Conservation (phyloP, 805 yeast species). For the Yamadazyma phyllophila region DNA sequence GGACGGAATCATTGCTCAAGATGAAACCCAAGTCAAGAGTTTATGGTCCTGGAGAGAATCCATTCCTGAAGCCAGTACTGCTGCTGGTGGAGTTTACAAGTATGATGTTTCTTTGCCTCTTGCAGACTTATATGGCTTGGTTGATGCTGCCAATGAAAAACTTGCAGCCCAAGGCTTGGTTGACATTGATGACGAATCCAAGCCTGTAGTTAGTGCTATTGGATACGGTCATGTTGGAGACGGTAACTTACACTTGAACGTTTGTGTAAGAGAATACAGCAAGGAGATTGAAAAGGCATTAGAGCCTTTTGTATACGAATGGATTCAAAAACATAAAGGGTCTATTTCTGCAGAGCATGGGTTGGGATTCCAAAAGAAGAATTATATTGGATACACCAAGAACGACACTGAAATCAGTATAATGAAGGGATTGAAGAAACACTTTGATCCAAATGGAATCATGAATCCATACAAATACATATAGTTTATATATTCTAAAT, state of each 20-base stretch:
- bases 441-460: conserved; percentile 87
- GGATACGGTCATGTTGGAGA: conserved; percentile 99
- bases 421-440: conserved; percentile 76
- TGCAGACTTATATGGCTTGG: conserved; percentile 74
- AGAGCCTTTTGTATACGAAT: conserved; percentile 95
- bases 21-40: conserved; percentile 77
- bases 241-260: conserved; percentile 92
- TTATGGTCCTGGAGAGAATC: conserved; percentile 97
- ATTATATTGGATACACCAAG: conserved; percentile 84
- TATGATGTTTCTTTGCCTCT: conserved; percentile 94
- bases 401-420: conserved; percentile 63
- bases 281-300: conserved; percentile 74
- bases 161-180: conserved; percentile 56
- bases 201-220: conserved; percentile 83
- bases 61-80: conserved; percentile 83
- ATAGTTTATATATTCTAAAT: conserved; percentile 21
- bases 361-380: conserved; percentile 92
- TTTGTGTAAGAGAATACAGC: conserved; percentile 80
- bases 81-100: conserved; percentile 92
- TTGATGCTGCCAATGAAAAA: conserved; percentile 68
- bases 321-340: conserved; percentile 71
- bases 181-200: conserved; percentile 55
- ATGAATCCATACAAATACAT: conserved; percentile 94
- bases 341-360: conserved; percentile 98
- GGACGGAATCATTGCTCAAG: conserved; percentile 97